These are phyloP conservation scores for Nitzschia putrida DNA, from an alignment of 108 stramenopile genomes.

Conservation along the genomic window DNA sequence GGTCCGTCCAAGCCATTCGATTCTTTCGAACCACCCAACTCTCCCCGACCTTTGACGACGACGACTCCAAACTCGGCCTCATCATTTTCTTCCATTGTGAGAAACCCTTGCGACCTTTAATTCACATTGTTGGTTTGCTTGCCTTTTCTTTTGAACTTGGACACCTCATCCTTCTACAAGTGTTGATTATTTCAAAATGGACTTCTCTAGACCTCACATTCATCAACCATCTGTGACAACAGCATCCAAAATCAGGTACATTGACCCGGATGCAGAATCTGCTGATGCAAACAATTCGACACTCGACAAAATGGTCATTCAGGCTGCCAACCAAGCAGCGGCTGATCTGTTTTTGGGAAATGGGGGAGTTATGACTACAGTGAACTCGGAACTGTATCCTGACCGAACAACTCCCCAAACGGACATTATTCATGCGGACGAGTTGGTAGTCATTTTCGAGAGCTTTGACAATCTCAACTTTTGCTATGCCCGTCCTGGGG, in stretches of 20 bases:
- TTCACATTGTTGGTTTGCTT: not conserved
- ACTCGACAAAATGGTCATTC: slow-evolving; percentile 46
- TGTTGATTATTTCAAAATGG: slow-evolving; percentile 36
- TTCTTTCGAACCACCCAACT: too few species aligned
- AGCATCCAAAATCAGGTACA: slow-evolving; percentile 48
- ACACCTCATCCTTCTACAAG: not conserved
- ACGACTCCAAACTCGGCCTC: too few species aligned
- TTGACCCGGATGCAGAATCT: not conserved
- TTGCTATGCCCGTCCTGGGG: slow-evolving; percentile 73
- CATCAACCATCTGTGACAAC: slow-evolving; percentile 43
- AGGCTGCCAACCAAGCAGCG: slow-evolving; percentile 75
- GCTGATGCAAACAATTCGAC: slow-evolving; percentile 6
- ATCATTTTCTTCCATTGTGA: too few species aligned
- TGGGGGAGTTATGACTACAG: slow-evolving; percentile 1
- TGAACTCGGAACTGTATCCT: slow-evolving; percentile 59
- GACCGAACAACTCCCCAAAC: slow-evolving; percentile 55
- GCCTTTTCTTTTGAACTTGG: not conserved
- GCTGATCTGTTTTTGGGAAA: slow-evolving; percentile 64
- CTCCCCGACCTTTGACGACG: too few species aligned
- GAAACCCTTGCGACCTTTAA: not conserved
- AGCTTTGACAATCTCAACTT: slow-evolving; percentile 81
- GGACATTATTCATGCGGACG: slow-evolving; percentile 52
- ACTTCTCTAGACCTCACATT: slow-evolving; percentile 51
- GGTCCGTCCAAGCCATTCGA: too few species aligned
- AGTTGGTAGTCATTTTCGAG: slow-evolving; percentile 84